These are phyloP conservation scores for Psilocybe azurescens DNA, from an alignment of 768 basidiomycete genomes.

Conservation along the genomic window DNA sequence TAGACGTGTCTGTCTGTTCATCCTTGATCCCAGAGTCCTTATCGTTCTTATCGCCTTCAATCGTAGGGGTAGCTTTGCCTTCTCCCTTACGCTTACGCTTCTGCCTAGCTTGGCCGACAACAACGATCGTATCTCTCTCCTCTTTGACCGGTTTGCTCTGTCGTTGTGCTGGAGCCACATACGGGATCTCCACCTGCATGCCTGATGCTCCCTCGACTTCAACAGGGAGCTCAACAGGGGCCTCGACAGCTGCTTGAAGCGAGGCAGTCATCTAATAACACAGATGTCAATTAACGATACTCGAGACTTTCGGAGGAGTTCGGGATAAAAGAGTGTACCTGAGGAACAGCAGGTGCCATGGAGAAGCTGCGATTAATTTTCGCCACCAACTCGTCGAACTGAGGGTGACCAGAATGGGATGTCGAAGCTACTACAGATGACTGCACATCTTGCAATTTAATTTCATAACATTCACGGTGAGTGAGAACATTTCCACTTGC, in stretches of 20 bases:
- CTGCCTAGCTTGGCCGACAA: constrained; percentile 68
- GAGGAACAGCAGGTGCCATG: constrained; percentile 58
- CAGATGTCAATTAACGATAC: neutral
- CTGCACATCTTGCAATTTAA: constrained; percentile 10
- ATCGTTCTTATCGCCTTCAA: neutral
- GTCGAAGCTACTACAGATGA: constrained; percentile 4
- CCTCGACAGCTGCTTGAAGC: constrained; percentile 16
- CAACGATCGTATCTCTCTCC: constrained; percentile 74
- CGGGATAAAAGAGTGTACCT: constrained; percentile 32
- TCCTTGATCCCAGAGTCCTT: constrained; percentile 13
- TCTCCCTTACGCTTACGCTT: constrained; percentile 62
- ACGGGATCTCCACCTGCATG: constrained; percentile 76
- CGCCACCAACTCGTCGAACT: constrained; percentile 60
- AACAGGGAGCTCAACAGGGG: constrained; percentile 10
- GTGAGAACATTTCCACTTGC: constrained; percentile 13
- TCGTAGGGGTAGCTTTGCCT: neutral
- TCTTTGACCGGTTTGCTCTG: constrained; percentile 34
- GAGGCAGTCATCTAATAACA: constrained; percentile 11
- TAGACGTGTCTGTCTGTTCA: constrained; percentile 22
- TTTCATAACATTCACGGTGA: neutral
- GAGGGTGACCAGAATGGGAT: constrained; percentile 21
- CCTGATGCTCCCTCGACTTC: constrained; percentile 32
- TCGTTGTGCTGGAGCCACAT: constrained; percentile 72
- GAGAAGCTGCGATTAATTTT: constrained; percentile 71
- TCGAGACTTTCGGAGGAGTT: constrained; percentile 1